These are phyloP conservation scores for Fraxinus nigra DNA, from an alignment of 305 asterid genomes.

Conservation along the genomic window DNA sequence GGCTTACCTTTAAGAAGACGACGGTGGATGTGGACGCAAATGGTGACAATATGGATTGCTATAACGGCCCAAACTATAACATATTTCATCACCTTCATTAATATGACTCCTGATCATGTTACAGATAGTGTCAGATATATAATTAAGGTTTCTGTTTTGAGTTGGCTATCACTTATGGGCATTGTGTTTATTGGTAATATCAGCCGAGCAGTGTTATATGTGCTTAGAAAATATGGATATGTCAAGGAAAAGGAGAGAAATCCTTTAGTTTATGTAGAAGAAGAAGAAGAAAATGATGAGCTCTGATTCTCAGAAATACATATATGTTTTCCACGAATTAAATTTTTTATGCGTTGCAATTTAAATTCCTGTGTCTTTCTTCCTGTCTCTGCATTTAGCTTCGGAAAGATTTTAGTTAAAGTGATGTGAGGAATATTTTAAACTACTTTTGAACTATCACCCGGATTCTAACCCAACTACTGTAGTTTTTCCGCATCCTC, in stretches of 20 bases:
- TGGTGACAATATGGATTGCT: conserved; percentile 37
- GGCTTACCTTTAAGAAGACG: conserved; percentile 38
- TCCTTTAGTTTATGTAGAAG: conserved; percentile 1
- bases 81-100: conserved; percentile 25
- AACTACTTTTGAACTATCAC: not conserved
- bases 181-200: conserved; percentile 26
- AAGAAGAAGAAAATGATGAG: conserved; percentile 20
- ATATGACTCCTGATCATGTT: conserved; percentile 27
- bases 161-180: conserved; percentile 28
- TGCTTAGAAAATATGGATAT: conserved; percentile 21
- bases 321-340: not conserved
- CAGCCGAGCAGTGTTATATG: conserved; percentile 17
- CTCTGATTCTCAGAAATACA: conserved; percentile 9
- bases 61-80: conserved; percentile 34
- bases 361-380: not conserved
- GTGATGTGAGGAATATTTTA: not conserved
- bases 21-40: conserved; percentile 38
- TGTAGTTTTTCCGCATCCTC: not conserved
- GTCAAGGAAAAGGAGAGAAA: conserved; percentile 17
- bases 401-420: not conserved
- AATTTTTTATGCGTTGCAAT: not conserved
- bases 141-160: conserved; percentile 19
- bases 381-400: not conserved
- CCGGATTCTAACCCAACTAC: not conserved
- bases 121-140: conserved; percentile 21